A percentile compares a stretch with the other conserved stretches of the same genome.
Evolutionary conservation across 495 filamentous ascomycete species (phyloP).

Genomic region (Annulohypoxylon nitens): DNA sequence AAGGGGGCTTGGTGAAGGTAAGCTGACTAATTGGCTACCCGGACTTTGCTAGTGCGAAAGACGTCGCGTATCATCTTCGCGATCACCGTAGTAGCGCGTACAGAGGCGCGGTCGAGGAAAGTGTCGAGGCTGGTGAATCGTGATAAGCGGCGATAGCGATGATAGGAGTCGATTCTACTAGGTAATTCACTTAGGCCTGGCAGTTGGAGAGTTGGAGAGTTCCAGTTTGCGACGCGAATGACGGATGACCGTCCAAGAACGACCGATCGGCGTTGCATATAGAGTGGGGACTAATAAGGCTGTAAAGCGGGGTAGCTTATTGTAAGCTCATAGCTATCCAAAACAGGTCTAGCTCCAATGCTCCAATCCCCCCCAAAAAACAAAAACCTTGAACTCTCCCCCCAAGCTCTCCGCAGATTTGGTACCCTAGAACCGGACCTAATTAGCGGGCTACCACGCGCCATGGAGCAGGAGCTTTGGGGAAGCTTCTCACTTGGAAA

Average conservation of each 20-base stretch:
- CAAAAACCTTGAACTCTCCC: background rate
- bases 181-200: too few relatives aligned
- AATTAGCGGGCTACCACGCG: background rate
- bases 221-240: conserved; percentile 11
- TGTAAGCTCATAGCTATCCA: conserved; percentile 34
- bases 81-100: conserved; percentile 8
- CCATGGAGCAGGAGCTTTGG: background rate
- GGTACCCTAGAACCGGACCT: background rate
- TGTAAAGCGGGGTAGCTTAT: conserved; percentile 38
- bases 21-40: conserved; percentile 24
- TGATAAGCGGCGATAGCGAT: conserved; percentile 4
- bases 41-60: conserved; percentile 15
- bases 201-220: conserved; percentile 1
- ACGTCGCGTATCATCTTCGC: conserved; percentile 36
- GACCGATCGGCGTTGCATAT: conserved; percentile 38
- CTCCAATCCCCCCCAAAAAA: background rate
- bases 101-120: conserved; percentile 12
- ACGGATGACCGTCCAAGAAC: conserved; percentile 15
- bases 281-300: conserved; percentile 32
- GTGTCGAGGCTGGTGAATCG: background rate
- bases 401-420: conserved; percentile 13
- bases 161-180: too few relatives aligned
- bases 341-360: conserved; percentile 18
- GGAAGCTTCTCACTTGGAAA: conserved; percentile 3
- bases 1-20: background rate